Conservation (phyloP, 108 stramenopile species). For the Pseudonitzschia multiseries region DNA sequence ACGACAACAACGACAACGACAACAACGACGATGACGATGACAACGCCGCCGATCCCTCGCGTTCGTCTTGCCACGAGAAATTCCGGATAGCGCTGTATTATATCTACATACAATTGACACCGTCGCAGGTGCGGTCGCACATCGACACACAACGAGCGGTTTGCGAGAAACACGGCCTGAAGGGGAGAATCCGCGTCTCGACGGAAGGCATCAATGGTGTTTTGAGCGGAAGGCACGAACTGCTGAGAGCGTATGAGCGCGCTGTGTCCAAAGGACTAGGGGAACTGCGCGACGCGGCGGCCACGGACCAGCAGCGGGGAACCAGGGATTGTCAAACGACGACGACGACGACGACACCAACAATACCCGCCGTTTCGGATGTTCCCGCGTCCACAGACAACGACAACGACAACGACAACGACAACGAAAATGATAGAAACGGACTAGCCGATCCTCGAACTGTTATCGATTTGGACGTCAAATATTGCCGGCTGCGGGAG, state of each 20-base stretch:
- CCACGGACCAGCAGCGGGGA: too few relatives aligned
- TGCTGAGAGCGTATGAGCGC: conserved; percentile 52
- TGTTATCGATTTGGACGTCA: conserved; percentile 56
- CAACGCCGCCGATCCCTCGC: neutral
- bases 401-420: neutral
- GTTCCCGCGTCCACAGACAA: too few relatives aligned
- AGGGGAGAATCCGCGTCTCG: conserved; percentile 71
- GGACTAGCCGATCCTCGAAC: neutral
- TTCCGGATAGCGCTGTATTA: conserved; percentile 72
- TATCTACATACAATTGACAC: conserved; percentile 51
- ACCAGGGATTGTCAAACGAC: too few relatives aligned
- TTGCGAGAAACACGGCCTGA: conserved; percentile 42
- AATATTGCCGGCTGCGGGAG: conserved; percentile 67
- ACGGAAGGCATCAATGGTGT: conserved; percentile 85
- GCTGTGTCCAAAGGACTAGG: conserved; percentile 37
- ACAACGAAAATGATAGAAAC: neutral
- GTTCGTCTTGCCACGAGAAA: conserved; percentile 10
- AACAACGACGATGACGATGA: neutral
- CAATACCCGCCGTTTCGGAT: too few relatives aligned
- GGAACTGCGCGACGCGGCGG: too few relatives aligned
- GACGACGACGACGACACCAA: too few relatives aligned
- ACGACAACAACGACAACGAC: neutral
- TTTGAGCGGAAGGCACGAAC: conserved; percentile 44
- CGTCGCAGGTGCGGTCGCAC: conserved; percentile 39
- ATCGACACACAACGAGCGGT: conserved; percentile 46